A percentile compares a stretch with the other conserved stretches of the same genome.
These are phyloP conservation scores for Lipomyces oligophaga DNA, from an alignment of 805 yeast species.

Conservation along the genomic window DNA sequence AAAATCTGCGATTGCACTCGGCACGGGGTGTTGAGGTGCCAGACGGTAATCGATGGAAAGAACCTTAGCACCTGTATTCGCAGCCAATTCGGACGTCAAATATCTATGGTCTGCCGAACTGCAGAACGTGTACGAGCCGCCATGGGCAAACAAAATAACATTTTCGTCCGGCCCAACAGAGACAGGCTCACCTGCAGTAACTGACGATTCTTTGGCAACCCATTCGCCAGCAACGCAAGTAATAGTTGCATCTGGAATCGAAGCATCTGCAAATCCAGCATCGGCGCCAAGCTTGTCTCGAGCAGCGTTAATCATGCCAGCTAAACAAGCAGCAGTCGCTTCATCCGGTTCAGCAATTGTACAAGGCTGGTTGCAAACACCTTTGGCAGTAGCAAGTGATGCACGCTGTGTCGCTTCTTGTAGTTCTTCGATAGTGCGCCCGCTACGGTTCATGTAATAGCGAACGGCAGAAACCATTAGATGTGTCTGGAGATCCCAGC, in stretches of 20 bases:
- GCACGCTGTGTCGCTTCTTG: slow-evolving; percentile 3
- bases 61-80: slow-evolving; percentile 8
- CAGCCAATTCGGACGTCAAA: slow-evolving; percentile 15
- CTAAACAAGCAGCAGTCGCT: slow-evolving; percentile 7
- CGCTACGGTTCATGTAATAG: slow-evolving; percentile 1
- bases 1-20: slow-evolving; percentile 19
- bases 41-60: slow-evolving; percentile 24
- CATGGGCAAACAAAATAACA: slow-evolving; percentile 27
- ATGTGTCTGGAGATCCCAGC: slow-evolving; percentile 26
- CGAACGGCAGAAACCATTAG: slow-evolving; percentile 19
- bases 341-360: slow-evolving; percentile 10
- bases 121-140: slow-evolving; percentile 29
- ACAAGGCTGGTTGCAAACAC: slow-evolving; percentile 3
- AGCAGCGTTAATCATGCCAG: slow-evolving; percentile 6
- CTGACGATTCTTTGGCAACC: slow-evolving; percentile 22
- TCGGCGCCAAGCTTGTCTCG: slow-evolving; percentile 13
- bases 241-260: slow-evolving; percentile 16
- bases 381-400: slow-evolving; percentile 6
- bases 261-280: slow-evolving; percentile 10
- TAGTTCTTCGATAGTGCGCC: slow-evolving; percentile 18
- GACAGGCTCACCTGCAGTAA: slow-evolving; percentile 3
- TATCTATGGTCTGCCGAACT: slow-evolving; percentile 22
- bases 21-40: slow-evolving; percentile 26
- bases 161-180: slow-evolving; percentile 1
- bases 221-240: slow-evolving; percentile 18